phyloP scores from a whole-genome alignment of 2,329 filamentous ascomycete species.

The Elsinoe batatas region DNA sequence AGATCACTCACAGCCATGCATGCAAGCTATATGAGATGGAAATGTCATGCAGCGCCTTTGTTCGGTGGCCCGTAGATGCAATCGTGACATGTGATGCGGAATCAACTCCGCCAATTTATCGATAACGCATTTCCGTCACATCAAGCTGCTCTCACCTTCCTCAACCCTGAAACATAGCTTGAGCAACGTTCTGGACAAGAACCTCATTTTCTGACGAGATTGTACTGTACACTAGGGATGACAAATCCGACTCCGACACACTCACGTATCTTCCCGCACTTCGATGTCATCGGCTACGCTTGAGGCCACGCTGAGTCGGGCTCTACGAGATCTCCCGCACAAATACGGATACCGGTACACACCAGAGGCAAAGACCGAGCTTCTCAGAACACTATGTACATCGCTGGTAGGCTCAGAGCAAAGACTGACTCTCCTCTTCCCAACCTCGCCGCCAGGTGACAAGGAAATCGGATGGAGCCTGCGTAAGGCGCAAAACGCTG shows the following conservation, averaged over 20 bases:
- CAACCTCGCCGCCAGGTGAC: constrained; percentile 45
- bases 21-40: too few species aligned
- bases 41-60: too few species aligned
- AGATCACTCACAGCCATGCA: too few species aligned
- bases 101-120: background rate
- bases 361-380: constrained; percentile 57
- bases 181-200: too few species aligned
- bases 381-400: constrained; percentile 74
- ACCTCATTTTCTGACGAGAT: background rate
- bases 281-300: constrained; percentile 38
- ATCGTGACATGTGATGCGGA: background rate
- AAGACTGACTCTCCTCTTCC: constrained; percentile 73
- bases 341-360: constrained; percentile 67
- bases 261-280: background rate
- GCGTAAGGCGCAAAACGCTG: constrained; percentile 77
- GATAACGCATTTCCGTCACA: background rate
- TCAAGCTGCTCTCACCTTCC: background rate
- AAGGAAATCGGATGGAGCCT: constrained; percentile 53
- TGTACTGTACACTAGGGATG: background rate
- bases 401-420: constrained; percentile 69
- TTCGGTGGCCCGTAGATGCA: too few species aligned
- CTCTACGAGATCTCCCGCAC: constrained; percentile 67
- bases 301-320: constrained; percentile 52
- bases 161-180: background rate
- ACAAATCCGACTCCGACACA: too few species aligned